phyloP scores from a whole-genome alignment of 108 stramenopile species.

The Fistulifera pelliculosa region DNA sequence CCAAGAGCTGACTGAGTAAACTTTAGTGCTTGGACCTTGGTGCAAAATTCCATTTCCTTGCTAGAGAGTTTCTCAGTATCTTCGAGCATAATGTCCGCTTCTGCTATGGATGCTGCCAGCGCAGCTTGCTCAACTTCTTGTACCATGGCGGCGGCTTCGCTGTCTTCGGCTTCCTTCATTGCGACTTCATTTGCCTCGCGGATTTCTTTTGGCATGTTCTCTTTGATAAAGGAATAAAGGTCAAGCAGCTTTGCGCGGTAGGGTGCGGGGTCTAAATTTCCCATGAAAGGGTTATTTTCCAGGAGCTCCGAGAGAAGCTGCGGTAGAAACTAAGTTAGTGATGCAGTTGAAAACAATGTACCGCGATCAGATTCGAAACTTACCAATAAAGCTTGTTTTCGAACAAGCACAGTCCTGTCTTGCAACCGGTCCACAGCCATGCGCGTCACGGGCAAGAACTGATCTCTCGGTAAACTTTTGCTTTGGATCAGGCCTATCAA shows the following conservation, averaged over 20 bases:
- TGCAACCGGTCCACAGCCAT: constrained; percentile 83
- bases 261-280: constrained; percentile 75
- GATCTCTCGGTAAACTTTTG: constrained; percentile 65
- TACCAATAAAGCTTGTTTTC: constrained; percentile 86
- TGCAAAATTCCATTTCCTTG: constrained; percentile 39
- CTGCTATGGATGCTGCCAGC: constrained; percentile 60
- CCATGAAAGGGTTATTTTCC: constrained; percentile 93
- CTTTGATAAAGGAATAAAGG: constrained; percentile 50
- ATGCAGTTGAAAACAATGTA: not conserved
- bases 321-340: not conserved
- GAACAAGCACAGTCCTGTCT: constrained; percentile 92
- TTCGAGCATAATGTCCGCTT: constrained; percentile 27
- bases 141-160: constrained; percentile 1
- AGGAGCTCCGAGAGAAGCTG: constrained; percentile 73
- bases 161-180: constrained; percentile 22
- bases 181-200: constrained; percentile 54
- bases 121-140: constrained; percentile 57
- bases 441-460: constrained; percentile 61
- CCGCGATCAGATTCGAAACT: constrained; percentile 4
- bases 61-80: constrained; percentile 25
- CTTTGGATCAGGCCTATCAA: constrained; percentile 56
- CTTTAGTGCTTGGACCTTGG: constrained; percentile 61
- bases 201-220: constrained; percentile 55
- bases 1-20: constrained; percentile 71
- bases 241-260: constrained; percentile 66